Base-by-base conservation (phyloP, 768 basidiomycete species). In the Termitomyces sp. region DNA sequence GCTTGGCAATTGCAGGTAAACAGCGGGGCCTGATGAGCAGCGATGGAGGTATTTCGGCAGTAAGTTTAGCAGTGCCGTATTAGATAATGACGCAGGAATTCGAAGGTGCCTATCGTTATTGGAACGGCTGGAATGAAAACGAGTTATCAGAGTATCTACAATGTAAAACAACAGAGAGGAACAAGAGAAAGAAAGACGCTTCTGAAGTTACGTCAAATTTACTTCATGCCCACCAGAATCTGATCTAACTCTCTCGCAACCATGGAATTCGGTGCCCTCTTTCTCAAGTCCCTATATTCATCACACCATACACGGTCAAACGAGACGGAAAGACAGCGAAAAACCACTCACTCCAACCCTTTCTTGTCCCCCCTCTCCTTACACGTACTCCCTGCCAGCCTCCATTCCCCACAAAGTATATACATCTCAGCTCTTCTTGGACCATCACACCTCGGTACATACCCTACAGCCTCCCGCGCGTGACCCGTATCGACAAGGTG, bases 341-440 rank as follows among this genome's bases (percentile, higher is more conserved):
- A 35, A 20, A 38, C 40, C 5, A 83, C 94, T 68, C 69, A 97
- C 96, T 91, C 87, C 33, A 98, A 70, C 63, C 85, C 88, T 7
- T 80, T 83, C 70, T 88, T 90, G 69, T 99, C 94, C 1, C 86
- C 86, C 28, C 91, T 77, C 52, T 95, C 92, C 70, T 93, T 96
- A 70, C 92, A 96, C 63, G 93, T 90, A 66, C 82, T 86, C 1
- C 88, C 95, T 0, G 94, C 95, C 68, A 83, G 75, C 40, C 86
- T 81, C 93, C 93, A 97, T 56, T 97, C 96, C 3, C 89, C 89
- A 65, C 94, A 97, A 60, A 85, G 79, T 24, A 94, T 88, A 65
- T 92, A 99, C 43, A 99, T 73, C 58, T 98, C 94, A 4, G 88
- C 84, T 24, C 94, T 80, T 63, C 84, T 86, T 26, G 84, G 86